Base-by-base conservation (phyloP, 2,329 filamentous ascomycete species). In the Diaporthe caulivora region DNA sequence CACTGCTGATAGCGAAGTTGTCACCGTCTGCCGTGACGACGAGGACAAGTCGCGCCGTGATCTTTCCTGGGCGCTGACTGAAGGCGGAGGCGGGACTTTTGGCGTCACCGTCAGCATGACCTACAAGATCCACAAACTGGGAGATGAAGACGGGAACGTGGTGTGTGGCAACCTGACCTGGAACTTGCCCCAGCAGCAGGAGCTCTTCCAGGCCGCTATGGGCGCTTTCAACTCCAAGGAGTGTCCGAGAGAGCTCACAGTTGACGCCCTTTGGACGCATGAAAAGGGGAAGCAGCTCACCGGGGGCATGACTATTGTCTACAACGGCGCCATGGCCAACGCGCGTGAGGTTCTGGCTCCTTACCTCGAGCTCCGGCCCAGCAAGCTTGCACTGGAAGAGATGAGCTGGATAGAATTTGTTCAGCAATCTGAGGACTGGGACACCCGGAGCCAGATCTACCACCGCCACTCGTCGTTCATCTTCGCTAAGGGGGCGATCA, bases 371-470 rank as follows among this genome's bases (percentile, higher is more conserved):
- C 47, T 51, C n/a, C 3, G 13, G 47, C 47, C 47, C 47, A 11
- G 9, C 47, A 51, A 24, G 10, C n/a, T 51, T 15, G 10, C 47
- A 24, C 47, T 51, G 21, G 47, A 51, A n/a, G 21, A 51, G 47
- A 51, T 51, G 47, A 51, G 24, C 9, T 51, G 47, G 47, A 51
- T 51, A 21, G 47, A 51, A 21, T 51, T 21, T 21, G 47, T 51
- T 1, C 21, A 51, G 47, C 47, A 51, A 2, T 51, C 47, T n/a
- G 47, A 51, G 47, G 47, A n/a, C n/a, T 51, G 47, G 47, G 47
- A 51, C 47, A 51, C 47, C 47, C 47, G 47, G 47, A 51, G 47
- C n/a, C 47, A 51, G 47, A n/a, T 51, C 47, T 51, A 51, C 47
- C 47, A 51, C 10, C 47, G 24, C 47, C 47, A 51, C 21, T 21